phyloP scores from a whole-genome alignment of 768 basidiomycete species.

The Pleurotus ostreatus region DNA sequence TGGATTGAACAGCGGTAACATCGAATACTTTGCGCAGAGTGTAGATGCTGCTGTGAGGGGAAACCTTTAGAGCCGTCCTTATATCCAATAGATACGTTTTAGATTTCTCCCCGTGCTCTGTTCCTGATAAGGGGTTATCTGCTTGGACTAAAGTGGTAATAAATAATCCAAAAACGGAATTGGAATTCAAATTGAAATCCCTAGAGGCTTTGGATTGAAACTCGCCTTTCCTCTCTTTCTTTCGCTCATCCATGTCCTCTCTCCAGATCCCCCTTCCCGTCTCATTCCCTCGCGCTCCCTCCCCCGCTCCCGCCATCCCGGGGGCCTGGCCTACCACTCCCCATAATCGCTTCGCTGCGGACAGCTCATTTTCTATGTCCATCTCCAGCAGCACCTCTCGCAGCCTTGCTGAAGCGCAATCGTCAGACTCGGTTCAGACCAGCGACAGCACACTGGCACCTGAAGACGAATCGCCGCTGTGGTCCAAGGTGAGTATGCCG shows the following conservation, averaged over 20 bases:
- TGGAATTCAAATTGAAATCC: constrained; percentile 2
- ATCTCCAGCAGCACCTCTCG: neutral
- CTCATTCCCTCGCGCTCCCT: constrained; percentile 21
- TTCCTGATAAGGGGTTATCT: neutral
- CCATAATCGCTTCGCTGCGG: constrained; percentile 5
- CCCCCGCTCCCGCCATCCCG: constrained; percentile 31
- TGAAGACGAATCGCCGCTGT: neutral
- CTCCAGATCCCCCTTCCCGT: constrained; percentile 25
- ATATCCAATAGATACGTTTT: constrained; percentile 11
- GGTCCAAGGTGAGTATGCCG: constrained; percentile 1
- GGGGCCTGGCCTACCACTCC: constrained; percentile 39
- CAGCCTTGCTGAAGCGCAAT: constrained; percentile 1
- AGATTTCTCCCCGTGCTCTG: neutral
- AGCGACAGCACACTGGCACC: neutral
- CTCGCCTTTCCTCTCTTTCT: constrained; percentile 5
- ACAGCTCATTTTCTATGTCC: too few relatives aligned
- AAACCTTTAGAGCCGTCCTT: constrained; percentile 44
- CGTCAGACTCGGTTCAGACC: neutral
- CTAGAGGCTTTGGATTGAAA: neutral
- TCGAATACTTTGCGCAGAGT: constrained; percentile 87
- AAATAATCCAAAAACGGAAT: neutral
- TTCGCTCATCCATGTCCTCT: constrained; percentile 9
- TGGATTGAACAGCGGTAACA: constrained; percentile 78
- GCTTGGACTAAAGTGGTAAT: neutral
- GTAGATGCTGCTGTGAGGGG: constrained; percentile 82